Conservation (phyloP, 2,329 filamentous ascomycete species). For the Arthrobotrys conoides region DNA sequence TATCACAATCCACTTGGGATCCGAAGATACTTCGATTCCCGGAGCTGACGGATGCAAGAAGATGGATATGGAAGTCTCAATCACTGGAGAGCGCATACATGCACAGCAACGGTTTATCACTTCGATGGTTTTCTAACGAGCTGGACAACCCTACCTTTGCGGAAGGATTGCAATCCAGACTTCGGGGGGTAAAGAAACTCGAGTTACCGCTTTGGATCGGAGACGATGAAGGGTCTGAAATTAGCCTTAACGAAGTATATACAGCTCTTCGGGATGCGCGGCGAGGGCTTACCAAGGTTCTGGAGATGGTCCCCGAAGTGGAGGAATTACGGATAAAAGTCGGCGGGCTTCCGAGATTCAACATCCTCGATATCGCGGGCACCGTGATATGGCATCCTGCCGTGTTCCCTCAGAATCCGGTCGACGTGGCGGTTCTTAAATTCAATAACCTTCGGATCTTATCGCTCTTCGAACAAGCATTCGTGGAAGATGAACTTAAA, state of each 20-base stretch:
- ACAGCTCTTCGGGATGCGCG: neutral
- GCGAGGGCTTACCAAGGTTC: neutral
- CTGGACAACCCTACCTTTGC: no score
- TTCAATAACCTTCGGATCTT: constrained; percentile 22
- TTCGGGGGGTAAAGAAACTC: neutral
- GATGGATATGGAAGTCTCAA: neutral
- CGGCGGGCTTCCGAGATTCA: neutral
- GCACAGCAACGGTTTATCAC: neutral
- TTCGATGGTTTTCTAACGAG: neutral
- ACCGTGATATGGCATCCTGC: no score
- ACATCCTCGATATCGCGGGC: no score
- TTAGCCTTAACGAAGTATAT: no score
- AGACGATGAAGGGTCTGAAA: neutral
- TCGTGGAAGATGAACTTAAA: constrained; percentile 16
- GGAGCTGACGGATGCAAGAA: neutral
- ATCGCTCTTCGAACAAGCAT: constrained; percentile 6
- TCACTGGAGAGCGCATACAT: neutral
- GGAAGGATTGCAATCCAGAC: neutral
- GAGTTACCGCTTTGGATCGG: neutral
- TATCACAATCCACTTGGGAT: neutral
- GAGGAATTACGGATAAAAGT: neutral
- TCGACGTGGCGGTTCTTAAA: neutral
- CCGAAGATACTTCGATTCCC: constrained; percentile 17
- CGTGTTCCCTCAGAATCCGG: no score
- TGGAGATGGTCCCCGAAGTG: neutral